Evolutionary conservation across 2,329 filamentous ascomycete species (phyloP), one percentile per base, ranked within the genome.

Genomic region (Epicoccum sorghinum): DNA sequence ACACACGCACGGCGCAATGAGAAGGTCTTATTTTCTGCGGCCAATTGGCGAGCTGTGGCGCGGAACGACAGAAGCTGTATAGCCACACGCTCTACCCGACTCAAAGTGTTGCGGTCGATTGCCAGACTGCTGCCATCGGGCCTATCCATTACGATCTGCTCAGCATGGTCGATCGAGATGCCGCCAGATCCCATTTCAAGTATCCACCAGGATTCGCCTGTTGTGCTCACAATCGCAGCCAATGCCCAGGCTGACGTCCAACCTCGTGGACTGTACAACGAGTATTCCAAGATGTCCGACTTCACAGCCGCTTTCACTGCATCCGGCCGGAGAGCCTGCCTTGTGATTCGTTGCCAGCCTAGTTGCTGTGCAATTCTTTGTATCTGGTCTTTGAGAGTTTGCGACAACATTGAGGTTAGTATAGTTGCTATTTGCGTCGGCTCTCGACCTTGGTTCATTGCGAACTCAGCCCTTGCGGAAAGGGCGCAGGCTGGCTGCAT

Each of bases 171-270:
- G 36, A 73, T 65, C n/a, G 60, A 53, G n/a, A 50, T 54, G n/a
- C 62, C 61, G 18, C 46, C 64, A 5, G 61, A 37, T 13, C 58
- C 58, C 43, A 75, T 52, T 50, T 75, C 64, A 9, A 72, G 52
- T 12, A 73, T 62, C 73, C 73, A 76, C 74, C 74, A 77, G 35
- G 64, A 69, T 42, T 71, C 67, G 7, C 74, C 74, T 13, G 68
- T 58, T 1, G 70, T 49, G 47, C 70, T 70, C 18, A 76, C 63
- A 2, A 74, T 54, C 40, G 89, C 82, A 60, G 87, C 86, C 35
- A 96, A 77, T 58, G 87, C 85, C 90, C 91, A 96, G 47, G 83
- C 79, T 12, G 82, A 70, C 8, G 81, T 81, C 90, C 93, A 96
- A n/a, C 84, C 86, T 53, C 79, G 79, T 64, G 86, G 87, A 65